Percentiles rank a stretch among this genome's conserved stretches.
phyloP scores from a whole-genome alignment of 257 asterid species.

The Salvia miltiorrhiza region DNA sequence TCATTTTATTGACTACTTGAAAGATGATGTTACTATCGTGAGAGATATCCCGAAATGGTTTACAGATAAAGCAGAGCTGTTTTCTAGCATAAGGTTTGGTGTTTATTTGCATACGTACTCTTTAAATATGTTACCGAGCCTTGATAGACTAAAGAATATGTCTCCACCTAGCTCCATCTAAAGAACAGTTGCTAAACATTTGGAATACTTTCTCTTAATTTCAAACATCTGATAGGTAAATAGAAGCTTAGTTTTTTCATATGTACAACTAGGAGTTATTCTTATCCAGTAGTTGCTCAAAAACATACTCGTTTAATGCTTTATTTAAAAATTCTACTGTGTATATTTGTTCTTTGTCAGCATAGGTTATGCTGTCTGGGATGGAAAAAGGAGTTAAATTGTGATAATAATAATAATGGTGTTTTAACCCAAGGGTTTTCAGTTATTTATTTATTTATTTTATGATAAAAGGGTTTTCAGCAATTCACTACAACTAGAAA shows the following conservation, averaged over 20 bases:
- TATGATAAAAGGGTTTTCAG: neutral
- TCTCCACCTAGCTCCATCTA: neutral
- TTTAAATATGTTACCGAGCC: conserved; percentile 4
- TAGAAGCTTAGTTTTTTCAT: too few relatives aligned
- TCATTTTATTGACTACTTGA: conserved; percentile 91
- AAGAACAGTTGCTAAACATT: neutral
- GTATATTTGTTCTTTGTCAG: neutral
- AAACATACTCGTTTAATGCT: neutral
- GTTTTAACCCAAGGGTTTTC: neutral
- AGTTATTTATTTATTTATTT: too few relatives aligned
- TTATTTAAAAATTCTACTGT: neutral
- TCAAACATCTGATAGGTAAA: neutral
- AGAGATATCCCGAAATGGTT: conserved; percentile 98
- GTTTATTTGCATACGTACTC: neutral
- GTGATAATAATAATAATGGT: neutral
- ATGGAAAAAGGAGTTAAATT: conserved; percentile 10
- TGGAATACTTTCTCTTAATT: neutral
- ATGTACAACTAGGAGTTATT: neutral
- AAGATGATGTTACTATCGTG: conserved; percentile 83
- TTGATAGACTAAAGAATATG: neutral
- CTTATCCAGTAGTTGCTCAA: neutral
- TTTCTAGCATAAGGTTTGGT: conserved; percentile 81
- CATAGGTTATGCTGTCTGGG: neutral
- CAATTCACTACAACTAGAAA: neutral
- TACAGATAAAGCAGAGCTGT: conserved; percentile 93